Base-by-base conservation (phyloP, 2,329 filamentous ascomycete genomes). In the Kalaharituber pfeilii region DNA sequence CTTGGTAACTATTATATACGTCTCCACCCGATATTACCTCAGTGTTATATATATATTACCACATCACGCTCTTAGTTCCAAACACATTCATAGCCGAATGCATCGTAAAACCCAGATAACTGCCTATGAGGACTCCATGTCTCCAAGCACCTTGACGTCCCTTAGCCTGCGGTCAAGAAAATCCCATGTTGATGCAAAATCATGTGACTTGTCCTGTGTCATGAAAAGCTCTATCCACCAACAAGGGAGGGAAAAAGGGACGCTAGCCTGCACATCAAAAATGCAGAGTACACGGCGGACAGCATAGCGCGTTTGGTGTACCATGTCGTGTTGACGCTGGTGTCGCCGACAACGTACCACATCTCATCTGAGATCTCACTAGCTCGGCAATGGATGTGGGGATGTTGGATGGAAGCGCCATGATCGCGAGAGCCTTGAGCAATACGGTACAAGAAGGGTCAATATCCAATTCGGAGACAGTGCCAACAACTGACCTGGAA, bases 281-380 rank as follows among this genome's bases (percentile, higher is more conserved):
- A n/a, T n/a, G n/a, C n/a, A n/a, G n/a, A n/a, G 65, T 84, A 86
- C n/a, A 84, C 73, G 1, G 75, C 74, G 0, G 77, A 74, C 24
- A 85, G 67, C 0, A 73, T 75, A 7, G 78, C 73, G 2, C 81
- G 74, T 66, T 82, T 83, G 1, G 80, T 80, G 63, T 98, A 98
- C 91, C 91, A 98, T 3, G 80, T 81, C 3, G 79, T 77, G 68
- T 96, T 88, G 57, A 95, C 84, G 22, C 81, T 77, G 22, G 71
- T 73, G 68, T 96, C 91, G 51, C 86, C 86, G 0, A 89, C 79
- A 3, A 94, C 77, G 65, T 84, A 87, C 75, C 84, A 85, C 51
- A 98, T 93, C 68, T 98, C 91, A 67, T 95, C 89, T n/a, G 83
- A 77, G 3, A 98, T 78, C 50, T 77, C 42, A 83, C 80, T 3